Base-by-base conservation (phyloP, 345 rosid genomes). In the Aquilaria yunnanensis region DNA sequence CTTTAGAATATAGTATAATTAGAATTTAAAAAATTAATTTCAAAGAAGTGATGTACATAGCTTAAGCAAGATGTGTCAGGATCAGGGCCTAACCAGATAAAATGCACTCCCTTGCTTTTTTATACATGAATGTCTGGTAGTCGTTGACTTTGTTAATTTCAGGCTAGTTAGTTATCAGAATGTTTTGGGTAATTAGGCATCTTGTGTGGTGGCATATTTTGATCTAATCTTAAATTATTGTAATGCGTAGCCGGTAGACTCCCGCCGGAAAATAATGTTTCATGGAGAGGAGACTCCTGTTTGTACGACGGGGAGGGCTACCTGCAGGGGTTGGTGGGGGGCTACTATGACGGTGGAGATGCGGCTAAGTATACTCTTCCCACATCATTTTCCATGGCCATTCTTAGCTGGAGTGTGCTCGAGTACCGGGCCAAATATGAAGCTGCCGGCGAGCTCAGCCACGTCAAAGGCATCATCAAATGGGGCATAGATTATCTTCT, bases 371-470 rank as follows among this genome's bases (percentile, higher is more conserved):
- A 89, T 73, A 69, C 89, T 59, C 91, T 91, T 65, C 99, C 97
- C 16, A 62, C 71, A 59, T 83, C 99, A 45, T 95, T 89, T 76
- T 81, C 99, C 63, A 81, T 95, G 85, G 91, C 99, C 1, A 87
- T 95, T 97, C 68, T 95, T 74, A 95, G 99, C 64, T 95, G 97
- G 97, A 91, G 98, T 64, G 96, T 95, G 29, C 89, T 95, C 9
- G 99, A 95, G 59, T 95, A 95, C 67, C 87, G 97, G 52, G 90
- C 86, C 2, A 91, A 95, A 60, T 95, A 87, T 48, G 92, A 91
- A 69, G 96, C 96, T 4, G 89, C 88, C 0, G 96, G 96, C 0
- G 99, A 95, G 93, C 96, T 95, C 41, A 71, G 50, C 67, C 99
- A 95, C 73, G 80, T 84, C 51, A 95, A 87, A 66, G 97, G 87